Percentiles rank a stretch among this genome's conserved stretches.
Conservation (phyloP, 208 protist genomes). For the Naegleria gruberi region DNA sequence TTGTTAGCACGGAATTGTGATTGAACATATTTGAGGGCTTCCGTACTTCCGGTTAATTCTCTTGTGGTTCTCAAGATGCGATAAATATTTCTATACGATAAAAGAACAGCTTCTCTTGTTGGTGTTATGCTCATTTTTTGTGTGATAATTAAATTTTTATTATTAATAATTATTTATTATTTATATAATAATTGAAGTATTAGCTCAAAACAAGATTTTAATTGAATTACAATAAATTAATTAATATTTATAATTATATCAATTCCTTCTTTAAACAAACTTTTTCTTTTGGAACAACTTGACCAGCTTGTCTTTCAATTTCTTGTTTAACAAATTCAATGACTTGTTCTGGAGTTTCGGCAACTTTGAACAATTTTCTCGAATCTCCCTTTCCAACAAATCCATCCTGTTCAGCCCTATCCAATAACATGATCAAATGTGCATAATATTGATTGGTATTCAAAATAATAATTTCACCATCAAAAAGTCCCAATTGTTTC, state of each 20-base stretch:
- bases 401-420: neutral
- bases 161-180: too few species aligned
- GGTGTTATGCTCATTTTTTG: neutral
- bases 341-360: too few species aligned
- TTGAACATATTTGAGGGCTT: neutral
- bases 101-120: neutral
- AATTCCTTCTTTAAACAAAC: too few species aligned
- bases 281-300: too few species aligned
- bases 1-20: neutral
- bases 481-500: conserved; percentile 32
- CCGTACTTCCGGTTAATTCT: neutral
- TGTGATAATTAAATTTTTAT: neutral
- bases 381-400: neutral
- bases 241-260: too few species aligned
- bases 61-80: neutral
- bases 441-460: conserved; percentile 41
- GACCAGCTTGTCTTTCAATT: too few species aligned
- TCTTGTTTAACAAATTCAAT: too few species aligned
- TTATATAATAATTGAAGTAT: too few species aligned
- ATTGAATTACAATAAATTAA: too few species aligned
- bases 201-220: too few species aligned
- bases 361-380: too few species aligned
- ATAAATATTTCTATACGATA: neutral
- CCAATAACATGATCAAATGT: conserved; percentile 18
- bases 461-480: conserved; percentile 25